phyloP scores from a whole-genome alignment of 371 early-diverging fungal species.

The Rhizopus sp. region DNA sequence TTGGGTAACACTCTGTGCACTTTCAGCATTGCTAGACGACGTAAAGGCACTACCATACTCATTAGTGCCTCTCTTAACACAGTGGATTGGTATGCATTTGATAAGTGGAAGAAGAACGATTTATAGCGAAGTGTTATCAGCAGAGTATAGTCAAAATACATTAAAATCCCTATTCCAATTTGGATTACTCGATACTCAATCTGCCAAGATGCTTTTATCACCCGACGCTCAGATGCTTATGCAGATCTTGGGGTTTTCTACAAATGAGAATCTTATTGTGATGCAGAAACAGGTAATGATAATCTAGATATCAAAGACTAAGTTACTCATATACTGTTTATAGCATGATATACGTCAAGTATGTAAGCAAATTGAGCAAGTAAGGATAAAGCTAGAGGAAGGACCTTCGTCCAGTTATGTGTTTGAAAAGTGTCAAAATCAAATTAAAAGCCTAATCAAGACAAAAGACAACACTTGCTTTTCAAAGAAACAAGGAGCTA shows the following conservation, averaged over 20 bases:
- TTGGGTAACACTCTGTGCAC: conserved; percentile 35
- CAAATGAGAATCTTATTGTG: conserved; percentile 28
- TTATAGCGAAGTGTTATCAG: conserved; percentile 37
- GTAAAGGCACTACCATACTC: conserved; percentile 27
- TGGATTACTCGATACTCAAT: conserved; percentile 21
- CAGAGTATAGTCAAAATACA: conserved; percentile 27
- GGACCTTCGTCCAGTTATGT: conserved; percentile 18
- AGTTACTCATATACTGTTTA: neutral
- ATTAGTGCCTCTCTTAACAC: conserved; percentile 26
- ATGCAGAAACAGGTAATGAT: neutral
- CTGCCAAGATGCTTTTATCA: conserved; percentile 27
- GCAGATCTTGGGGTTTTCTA: conserved; percentile 31
- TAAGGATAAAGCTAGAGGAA: conserved; percentile 22
- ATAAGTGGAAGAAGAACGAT: conserved; percentile 41
- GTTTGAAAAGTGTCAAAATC: conserved; percentile 32
- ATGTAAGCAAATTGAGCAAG: conserved; percentile 31
- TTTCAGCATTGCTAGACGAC: conserved; percentile 25
- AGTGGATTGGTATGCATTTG: conserved; percentile 42
- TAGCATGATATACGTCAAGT: conserved; percentile 19
- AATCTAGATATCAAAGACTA: conserved; percentile 1
- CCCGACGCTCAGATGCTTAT: conserved; percentile 36
- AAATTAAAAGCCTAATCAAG: conserved; percentile 26
- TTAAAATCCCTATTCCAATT: conserved; percentile 16
- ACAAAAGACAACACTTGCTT: conserved; percentile 17
- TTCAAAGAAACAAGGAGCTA: conserved; percentile 27